phyloP scores from a whole-genome alignment of 208 protist genomes.

The Trypanosoma avium region DNA sequence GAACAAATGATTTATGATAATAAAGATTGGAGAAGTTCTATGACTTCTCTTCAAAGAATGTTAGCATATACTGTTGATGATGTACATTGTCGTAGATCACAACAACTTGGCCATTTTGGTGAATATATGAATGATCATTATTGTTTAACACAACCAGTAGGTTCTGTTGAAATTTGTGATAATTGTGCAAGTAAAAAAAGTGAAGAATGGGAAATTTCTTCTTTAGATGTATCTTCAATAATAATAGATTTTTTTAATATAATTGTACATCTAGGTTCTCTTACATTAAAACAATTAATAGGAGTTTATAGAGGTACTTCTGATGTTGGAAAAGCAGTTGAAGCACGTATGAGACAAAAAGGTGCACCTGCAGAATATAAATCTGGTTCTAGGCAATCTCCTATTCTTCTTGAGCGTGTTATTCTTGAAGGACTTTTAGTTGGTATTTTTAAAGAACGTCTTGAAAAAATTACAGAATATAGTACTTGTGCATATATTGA shows the following conservation, averaged over 20 bases:
- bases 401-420: conserved; percentile 62
- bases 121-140: conserved; percentile 70
- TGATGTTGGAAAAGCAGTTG: conserved; percentile 76
- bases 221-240: conserved; percentile 43
- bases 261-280: conserved; percentile 55
- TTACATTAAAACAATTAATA: conserved; percentile 82
- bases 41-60: conserved; percentile 77
- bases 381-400: conserved; percentile 46
- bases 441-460: conserved; percentile 69
- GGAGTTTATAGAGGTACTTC: conserved; percentile 70
- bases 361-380: conserved; percentile 84
- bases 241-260: conserved; percentile 71
- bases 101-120: conserved; percentile 87
- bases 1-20: conserved; percentile 79
- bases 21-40: conserved; percentile 72
- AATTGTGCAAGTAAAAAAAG: conserved; percentile 75
- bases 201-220: conserved; percentile 52
- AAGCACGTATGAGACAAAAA: conserved; percentile 71
- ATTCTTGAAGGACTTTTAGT: conserved; percentile 67
- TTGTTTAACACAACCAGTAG: conserved; percentile 52
- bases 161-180: conserved; percentile 64
- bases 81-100: conserved; percentile 81
- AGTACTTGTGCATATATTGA: conserved; percentile 70
- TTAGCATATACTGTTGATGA: conserved; percentile 81
- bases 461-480: conserved; percentile 74